Evolutionary conservation across 805 yeast genomes (phyloP), one percentile per base, ranked within the genome.

Genomic region (Candida pseudofarinosa): DNA sequence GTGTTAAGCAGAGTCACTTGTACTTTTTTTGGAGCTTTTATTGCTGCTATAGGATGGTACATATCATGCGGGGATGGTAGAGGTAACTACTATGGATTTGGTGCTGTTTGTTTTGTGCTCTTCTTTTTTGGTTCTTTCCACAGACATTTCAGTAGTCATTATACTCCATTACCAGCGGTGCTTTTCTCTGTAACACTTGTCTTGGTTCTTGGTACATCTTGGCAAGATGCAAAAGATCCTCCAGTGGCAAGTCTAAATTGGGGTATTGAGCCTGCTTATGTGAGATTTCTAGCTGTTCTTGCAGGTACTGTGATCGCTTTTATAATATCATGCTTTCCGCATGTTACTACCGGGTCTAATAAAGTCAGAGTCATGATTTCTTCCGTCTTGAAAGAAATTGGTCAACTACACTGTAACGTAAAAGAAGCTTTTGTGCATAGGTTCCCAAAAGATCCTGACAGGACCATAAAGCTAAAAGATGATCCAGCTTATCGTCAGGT

Each of bases 121-220:
- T 59, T 43, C 48, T 38, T 58, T 7, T 54, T 50, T 39, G 40
- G 59, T 18, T 20, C 49, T 2, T 63, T 44, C 42, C 62, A 60
- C 44, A 47, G 69, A 20, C 69, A 63, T 45, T 65, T 62, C 42
- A 53, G 67, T 5, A 43, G 46, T 10, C 69, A 65, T 48, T 35
- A 44, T 13, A 44, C 60, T 3, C 47, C 56, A 7, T 44, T 63
- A 3, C 68, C 71, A 0, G 46, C 50, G 3, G 51, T 63, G 33
- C 53, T 65, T 48, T 47, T 50, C 14, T 54, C 55, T 3, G 58
- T 65, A 4, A 53, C 69, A 0, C 45, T 60, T 14, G 45, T 57
- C 1, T 56, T 65, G 43, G 68, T 64, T 1, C 37, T 62, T 33
- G 67, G 68, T 8, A 63, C 69, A 0, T 59, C 66, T 41, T 64